Evolutionary conservation across 2,329 filamentous ascomycete species (phyloP), one percentile per base, ranked within the genome.

Genomic region (Alternaria infectoria): DNA sequence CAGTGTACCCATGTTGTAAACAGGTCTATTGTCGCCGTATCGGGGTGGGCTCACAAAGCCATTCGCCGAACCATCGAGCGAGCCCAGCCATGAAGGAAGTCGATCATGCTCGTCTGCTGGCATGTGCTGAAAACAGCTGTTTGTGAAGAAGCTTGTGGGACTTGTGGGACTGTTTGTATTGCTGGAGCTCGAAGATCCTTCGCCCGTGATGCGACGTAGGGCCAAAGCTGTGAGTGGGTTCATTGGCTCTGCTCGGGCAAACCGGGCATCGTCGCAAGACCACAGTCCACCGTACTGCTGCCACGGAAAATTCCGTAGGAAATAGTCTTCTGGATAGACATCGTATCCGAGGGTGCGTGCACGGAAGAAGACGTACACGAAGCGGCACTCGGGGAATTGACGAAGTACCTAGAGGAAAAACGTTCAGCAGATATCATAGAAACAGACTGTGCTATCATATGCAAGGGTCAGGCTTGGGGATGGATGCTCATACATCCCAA

Each of bases 401-500:
- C 75, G 71, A 46, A 80, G 74, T 10, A 80, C 75, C 78, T 81
- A 66, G 5, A 17, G 65, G 26, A 61, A 4, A 7, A n/a, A 52
- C 28, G 6, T 70, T 79, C 70, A 80, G 77, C 70, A 66, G 44
- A 66, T 30, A 10, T 44, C 47, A 21, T 49, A 25, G 9, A 40
- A 40, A 8, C 30, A n/a, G 13, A 25, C 13, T 30, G n/a, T 40
- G 36, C n/a, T 40, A 40, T 40, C 5, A 65, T 36, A 56, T 65
- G 60, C 8, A 46, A 40, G 46, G 17, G 5, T 49, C 46, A 45
- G 54, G 61, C 23, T 49, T 52, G 26, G 40, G 46, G 46, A 44
- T 64, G 47, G 47, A 62, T 55, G 67, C 32, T 80, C 78, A 78
- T 80, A 81, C 79, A 77, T 79, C 78, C 79, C 79, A 81, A 69